Conservation (phyloP, 225 moss, liverwort and hornwort species). For the Polytrichum commune region DNA sequence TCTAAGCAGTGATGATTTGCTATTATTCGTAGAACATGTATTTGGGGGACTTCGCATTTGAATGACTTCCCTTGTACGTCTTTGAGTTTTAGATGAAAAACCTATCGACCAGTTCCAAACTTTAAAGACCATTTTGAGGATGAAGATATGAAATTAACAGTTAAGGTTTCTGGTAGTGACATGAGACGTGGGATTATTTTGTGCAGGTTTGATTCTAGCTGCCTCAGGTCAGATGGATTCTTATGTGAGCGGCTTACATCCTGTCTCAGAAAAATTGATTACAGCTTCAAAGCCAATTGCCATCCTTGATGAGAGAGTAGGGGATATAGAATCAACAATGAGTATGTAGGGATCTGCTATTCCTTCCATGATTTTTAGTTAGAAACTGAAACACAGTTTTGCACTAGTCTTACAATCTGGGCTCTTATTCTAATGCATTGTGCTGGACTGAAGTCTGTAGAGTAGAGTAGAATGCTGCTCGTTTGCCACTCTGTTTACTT, state of each 20-base stretch:
- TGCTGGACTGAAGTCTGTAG: neutral
- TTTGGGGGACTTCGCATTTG: too few relatives aligned
- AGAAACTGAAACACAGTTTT: neutral
- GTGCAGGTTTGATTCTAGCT: constrained; percentile 71
- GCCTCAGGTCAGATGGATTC: constrained; percentile 69
- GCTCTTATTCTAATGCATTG: neutral
- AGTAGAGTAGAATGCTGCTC: neutral
- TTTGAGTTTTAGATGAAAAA: too few relatives aligned
- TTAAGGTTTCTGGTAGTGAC: neutral
- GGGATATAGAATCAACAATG: neutral
- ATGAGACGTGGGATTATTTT: neutral
- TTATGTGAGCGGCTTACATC: constrained; percentile 29
- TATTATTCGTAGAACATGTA: too few relatives aligned
- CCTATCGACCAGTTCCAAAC: too few relatives aligned
- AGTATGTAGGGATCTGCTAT: neutral
- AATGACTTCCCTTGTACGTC: too few relatives aligned
- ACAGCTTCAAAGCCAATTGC: neutral
- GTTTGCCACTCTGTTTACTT: neutral
- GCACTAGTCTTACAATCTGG: neutral
- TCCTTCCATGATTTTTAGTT: neutral
- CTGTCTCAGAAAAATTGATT: neutral
- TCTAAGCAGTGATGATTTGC: too few relatives aligned
- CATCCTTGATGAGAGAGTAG: neutral
- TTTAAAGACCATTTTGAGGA: too few relatives aligned
- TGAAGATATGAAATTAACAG: too few relatives aligned